phyloP scores from a whole-genome alignment of 768 basidiomycete species.

The Amanita inopinata region DNA sequence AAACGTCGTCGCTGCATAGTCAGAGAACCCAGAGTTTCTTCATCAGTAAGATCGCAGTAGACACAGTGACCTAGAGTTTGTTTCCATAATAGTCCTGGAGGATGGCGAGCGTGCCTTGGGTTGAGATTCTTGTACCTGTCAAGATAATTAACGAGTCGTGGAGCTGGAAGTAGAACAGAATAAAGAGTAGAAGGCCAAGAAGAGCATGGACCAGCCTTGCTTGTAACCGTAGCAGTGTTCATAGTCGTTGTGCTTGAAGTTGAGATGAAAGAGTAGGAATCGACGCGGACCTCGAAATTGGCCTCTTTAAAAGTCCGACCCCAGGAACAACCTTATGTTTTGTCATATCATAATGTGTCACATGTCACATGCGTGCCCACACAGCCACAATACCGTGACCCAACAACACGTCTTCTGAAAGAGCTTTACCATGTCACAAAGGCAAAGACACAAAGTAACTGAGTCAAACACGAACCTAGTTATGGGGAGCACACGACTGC shows the following conservation, averaged over 20 bases:
- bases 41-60: constrained; percentile 15
- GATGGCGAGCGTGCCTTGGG: constrained; percentile 7
- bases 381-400: too few relatives aligned
- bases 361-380: too few relatives aligned
- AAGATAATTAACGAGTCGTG: background rate
- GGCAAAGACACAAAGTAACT: too few relatives aligned
- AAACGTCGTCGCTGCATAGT: constrained; percentile 14
- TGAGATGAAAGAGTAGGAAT: too few relatives aligned
- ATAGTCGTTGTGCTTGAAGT: background rate
- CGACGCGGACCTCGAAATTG: too few relatives aligned
- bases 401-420: too few relatives aligned
- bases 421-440: too few relatives aligned
- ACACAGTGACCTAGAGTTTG: constrained; percentile 16
- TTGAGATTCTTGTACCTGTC: background rate
- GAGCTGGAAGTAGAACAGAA: constrained; percentile 3
- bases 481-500: too few relatives aligned
- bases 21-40: background rate
- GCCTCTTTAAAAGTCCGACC: too few relatives aligned
- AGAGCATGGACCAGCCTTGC: constrained; percentile 9
- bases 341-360: too few relatives aligned
- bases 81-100: constrained; percentile 17
- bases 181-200: background rate
- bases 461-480: too few relatives aligned
- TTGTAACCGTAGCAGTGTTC: background rate
- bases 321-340: too few relatives aligned